These are phyloP conservation scores for Solidago caesia DNA, from an alignment of 129 eudicot genomes.

Conservation along the genomic window DNA sequence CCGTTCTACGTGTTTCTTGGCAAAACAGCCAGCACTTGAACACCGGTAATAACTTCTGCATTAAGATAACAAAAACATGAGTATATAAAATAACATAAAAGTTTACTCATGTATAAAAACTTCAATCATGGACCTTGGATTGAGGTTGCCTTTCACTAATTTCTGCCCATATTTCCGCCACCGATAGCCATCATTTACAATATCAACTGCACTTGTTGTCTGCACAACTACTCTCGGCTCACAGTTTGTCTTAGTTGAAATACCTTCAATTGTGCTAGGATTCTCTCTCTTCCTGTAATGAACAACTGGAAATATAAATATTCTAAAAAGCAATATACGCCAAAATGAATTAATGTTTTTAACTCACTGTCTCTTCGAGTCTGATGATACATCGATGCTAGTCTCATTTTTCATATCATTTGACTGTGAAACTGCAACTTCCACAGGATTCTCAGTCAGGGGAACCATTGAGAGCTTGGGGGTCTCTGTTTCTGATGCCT, in stretches of 20 bases:
- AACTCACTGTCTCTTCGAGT: constrained; percentile 73
- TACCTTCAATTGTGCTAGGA: constrained; percentile 32
- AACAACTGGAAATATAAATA: neutral
- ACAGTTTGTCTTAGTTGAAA: constrained; percentile 44
- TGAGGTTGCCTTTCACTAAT: constrained; percentile 82
- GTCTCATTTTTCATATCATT: constrained; percentile 36
- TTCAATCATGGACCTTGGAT: constrained; percentile 64
- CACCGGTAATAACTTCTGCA: constrained; percentile 81
- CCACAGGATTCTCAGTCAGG: constrained; percentile 26
- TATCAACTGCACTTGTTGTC: constrained; percentile 76
- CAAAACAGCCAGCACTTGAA: constrained; percentile 70
- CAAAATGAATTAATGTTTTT: neutral
- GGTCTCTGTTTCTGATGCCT: constrained; percentile 45
- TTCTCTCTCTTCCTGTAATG: constrained; percentile 61
- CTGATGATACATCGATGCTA: constrained; percentile 39
- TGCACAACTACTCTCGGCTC: constrained; percentile 71
- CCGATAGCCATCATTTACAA: constrained; percentile 85
- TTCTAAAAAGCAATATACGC: neutral
- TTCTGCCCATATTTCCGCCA: constrained; percentile 99
- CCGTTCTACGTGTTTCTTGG: constrained; percentile 76
- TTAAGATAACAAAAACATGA: neutral
- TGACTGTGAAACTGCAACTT: constrained; percentile 36
- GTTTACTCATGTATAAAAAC: neutral
- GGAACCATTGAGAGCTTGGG: constrained; percentile 28
- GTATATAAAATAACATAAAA: neutral